phyloP scores from a whole-genome alignment of 129 eudicot species.

The Artemisia argyi region DNA sequence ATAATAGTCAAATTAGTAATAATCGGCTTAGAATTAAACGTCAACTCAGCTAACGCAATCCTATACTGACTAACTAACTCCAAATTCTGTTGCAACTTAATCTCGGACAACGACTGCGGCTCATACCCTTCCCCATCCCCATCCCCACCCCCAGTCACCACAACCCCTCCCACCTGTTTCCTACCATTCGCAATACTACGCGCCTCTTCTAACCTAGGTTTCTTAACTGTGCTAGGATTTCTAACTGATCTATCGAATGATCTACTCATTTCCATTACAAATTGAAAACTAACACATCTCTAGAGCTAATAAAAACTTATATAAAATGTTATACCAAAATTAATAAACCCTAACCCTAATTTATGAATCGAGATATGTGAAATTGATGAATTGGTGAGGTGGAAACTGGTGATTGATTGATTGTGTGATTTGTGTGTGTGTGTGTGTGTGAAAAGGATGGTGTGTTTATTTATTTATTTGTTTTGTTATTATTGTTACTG shows the following conservation, averaged over 20 bases:
- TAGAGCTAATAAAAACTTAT: background rate
- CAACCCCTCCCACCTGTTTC: constrained; percentile 26
- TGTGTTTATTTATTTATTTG: background rate
- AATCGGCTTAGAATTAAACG: constrained; percentile 92
- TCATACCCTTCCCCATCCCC: constrained; percentile 39
- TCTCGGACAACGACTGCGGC: constrained; percentile 47
- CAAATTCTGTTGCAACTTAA: constrained; percentile 46
- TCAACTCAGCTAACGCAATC: constrained; percentile 85
- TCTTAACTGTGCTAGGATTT: constrained; percentile 51
- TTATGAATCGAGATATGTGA: background rate
- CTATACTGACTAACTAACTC: constrained; percentile 84
- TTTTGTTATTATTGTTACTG: background rate
- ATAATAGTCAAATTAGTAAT: constrained; percentile 93
- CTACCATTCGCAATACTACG: constrained; percentile 14
- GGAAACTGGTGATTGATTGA: constrained; percentile 2
- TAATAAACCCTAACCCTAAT: constrained; percentile 39
- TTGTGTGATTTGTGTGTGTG: background rate
- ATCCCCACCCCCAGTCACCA: constrained; percentile 30
- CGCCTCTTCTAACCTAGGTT: constrained; percentile 59
- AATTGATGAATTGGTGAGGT: background rate
- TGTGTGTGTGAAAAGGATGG: background rate
- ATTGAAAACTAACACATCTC: too few relatives aligned
- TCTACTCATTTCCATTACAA: constrained; percentile 61
- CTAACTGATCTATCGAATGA: constrained; percentile 64
- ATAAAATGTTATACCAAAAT: background rate